Conservation (phyloP, 257 asterid species). For the Sherardia arvensis region DNA sequence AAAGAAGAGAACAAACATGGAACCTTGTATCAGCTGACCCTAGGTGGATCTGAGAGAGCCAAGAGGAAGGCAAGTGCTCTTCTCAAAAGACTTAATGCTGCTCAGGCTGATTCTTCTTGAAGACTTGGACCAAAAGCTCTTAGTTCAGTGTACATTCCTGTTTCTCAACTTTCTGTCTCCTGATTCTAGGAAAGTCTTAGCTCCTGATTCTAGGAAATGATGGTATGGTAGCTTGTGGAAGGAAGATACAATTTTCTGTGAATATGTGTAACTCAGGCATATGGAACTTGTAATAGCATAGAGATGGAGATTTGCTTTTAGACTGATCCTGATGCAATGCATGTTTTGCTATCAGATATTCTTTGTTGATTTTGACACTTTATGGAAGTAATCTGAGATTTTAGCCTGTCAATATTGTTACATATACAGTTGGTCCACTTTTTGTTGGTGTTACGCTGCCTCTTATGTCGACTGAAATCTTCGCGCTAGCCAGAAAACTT, state of each 20-base stretch:
- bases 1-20: conserved; percentile 21
- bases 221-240: neutral
- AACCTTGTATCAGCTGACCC: conserved; percentile 23
- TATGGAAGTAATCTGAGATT: neutral
- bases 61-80: conserved; percentile 41
- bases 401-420: neutral
- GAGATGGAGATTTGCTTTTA: neutral
- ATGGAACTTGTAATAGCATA: neutral
- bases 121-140: neutral
- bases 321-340: neutral
- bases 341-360: neutral
- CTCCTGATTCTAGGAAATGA: neutral
- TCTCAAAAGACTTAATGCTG: conserved; percentile 26
- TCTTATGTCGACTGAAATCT: neutral
- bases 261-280: neutral
- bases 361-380: neutral
- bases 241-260: neutral
- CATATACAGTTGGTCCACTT: neutral
- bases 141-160: conserved; percentile 12
- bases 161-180: conserved; percentile 1
- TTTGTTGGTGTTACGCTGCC: neutral
- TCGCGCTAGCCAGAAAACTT: neutral
- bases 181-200: no score
- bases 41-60: conserved; percentile 45
- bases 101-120: conserved; percentile 19